Evolutionary conservation across 169 alveolate species (phyloP), one percentile per base, ranked within the genome.

Genomic region (Babesia bigemina): DNA sequence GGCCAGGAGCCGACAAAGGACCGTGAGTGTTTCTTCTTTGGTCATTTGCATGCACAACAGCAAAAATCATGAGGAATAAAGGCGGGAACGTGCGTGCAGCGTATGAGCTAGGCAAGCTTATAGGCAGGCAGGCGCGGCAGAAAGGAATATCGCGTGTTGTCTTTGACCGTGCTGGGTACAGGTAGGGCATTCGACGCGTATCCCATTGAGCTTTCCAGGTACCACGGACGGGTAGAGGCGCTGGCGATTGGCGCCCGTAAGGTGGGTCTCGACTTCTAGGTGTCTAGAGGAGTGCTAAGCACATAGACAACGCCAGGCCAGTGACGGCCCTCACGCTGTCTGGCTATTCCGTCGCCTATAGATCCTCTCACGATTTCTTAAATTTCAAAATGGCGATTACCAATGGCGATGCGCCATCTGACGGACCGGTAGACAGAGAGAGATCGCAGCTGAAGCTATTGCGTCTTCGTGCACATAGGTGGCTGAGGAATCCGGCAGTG

Each of bases 211-310:
- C 26, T 21, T 39, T 26, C 0, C 65, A 79, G 88, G 81, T 88
- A 88, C 57, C 91, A 75, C 22, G 93, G 91, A 29, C 70, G 88
- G 42, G 91, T 88, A 13, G 93, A 88, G 50, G 93, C 93, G 0
- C 61, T 88, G 28, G 93, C 93, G n/a, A 88, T 85, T 12, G 93
- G 93, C 7, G 93, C 93, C n/a, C 71, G 93, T 36, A 88, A 87
- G 63, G 90, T 88, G 55, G 93, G 93, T 11, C 74, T 88, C 29
- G 62, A 75, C 16, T 76, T 88, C 36, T 88, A 63, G 65, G 9
- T 21, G 24, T 26, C 48, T 21, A 29, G 29, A 13, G 36, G 26
- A 19, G 8, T 13, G 39, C 19, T 56, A 13, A 13, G 3, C 63
- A 33, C n/a, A 24, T 56, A 59, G 69, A 59, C 69, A 59, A 13